phyloP scores from a whole-genome alignment of 805 yeast species.

The Cyberlindnera euphorbiae region DNA sequence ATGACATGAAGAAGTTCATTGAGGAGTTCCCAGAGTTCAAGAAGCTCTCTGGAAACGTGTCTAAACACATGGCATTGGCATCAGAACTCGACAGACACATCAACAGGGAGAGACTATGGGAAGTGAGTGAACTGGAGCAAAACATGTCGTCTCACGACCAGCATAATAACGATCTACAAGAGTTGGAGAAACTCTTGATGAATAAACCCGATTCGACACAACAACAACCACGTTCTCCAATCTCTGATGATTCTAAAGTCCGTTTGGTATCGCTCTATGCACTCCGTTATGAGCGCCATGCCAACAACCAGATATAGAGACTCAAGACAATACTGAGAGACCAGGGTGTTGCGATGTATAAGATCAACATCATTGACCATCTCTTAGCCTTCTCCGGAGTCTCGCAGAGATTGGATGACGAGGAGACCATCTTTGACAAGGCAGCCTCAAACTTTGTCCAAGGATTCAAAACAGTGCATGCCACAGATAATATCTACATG shows the following conservation, averaged over 20 bases:
- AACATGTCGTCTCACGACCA: conserved; percentile 63
- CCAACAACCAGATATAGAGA: conserved; percentile 37
- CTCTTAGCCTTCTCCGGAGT: conserved; percentile 43
- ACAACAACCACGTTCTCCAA: conserved; percentile 32
- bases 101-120: conserved; percentile 63
- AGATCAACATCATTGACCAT: conserved; percentile 29
- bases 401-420: conserved; percentile 36
- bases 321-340: conserved; percentile 36
- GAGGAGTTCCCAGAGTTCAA: conserved; percentile 94
- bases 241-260: conserved; percentile 55
- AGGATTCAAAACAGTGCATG: conserved; percentile 34
- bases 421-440: conserved; percentile 26
- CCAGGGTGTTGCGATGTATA: conserved; percentile 27
- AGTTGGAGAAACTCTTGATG: conserved; percentile 51
- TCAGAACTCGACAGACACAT: conserved; percentile 80
- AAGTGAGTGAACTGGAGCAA: conserved; percentile 87
- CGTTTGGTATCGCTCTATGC: conserved; percentile 72
- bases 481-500: conserved; percentile 73
- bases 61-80: conserved; percentile 88
- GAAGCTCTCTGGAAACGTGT: conserved; percentile 78
- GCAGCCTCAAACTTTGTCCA: conserved; percentile 26
- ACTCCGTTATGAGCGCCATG: conserved; percentile 56
- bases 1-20: conserved; percentile 86
- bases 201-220: conserved; percentile 27
- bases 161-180: conserved; percentile 51